Evolutionary conservation across 768 basidiomycete species (phyloP), one percentile per base, ranked within the genome.

Genomic region (Pleurotus platypus): DNA sequence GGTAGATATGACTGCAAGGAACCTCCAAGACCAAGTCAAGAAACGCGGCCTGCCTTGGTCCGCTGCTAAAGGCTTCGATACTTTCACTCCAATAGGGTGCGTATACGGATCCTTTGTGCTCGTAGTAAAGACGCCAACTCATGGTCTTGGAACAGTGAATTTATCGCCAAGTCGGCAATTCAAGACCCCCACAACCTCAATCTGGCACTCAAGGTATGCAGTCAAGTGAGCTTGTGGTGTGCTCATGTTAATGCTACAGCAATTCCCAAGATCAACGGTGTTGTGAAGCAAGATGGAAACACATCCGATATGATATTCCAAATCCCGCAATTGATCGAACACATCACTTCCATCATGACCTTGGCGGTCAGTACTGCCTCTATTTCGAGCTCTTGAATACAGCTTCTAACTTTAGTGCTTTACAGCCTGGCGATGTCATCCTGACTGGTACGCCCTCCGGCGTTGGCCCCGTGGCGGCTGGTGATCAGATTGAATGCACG

Each of bases 61-160:
- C n/a, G 81, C 94, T 9, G 92, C 88, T 2, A 98, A 99, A 71
- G 96, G 96, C 1, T 97, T 98, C 63, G 96, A 99, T 69, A 95
- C 94, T 0, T 98, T 95, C 74, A 93, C 91, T 4, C 94, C 94
- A 2, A 81, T 96, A 61, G 88, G 94, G 93, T 92, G 65, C 42
- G 70, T 67, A 35, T 39, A 55, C 55, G 26, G 50, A 38, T 49
- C 61, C 56, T 46, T 55, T 48, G 7, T 2, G n/a, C 15, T 43
- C 42, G 42, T n/a, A 45, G n/a, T 7, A 45, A 45, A 13, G 42
- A 11, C 30, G 9, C 38, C 42, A 24, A 9, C 64, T 60, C 54
- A 42, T n/a, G 9, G 38, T 13, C 39, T 24, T 62, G 67, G 2
- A 51, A 22, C 63, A 92, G 91, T 56, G 73, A 82, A 2, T 97